Evolutionary conservation across 2,329 filamentous ascomycete genomes (phyloP), one percentile per base, ranked within the genome.

Genomic region (Talaromyces sp.): DNA sequence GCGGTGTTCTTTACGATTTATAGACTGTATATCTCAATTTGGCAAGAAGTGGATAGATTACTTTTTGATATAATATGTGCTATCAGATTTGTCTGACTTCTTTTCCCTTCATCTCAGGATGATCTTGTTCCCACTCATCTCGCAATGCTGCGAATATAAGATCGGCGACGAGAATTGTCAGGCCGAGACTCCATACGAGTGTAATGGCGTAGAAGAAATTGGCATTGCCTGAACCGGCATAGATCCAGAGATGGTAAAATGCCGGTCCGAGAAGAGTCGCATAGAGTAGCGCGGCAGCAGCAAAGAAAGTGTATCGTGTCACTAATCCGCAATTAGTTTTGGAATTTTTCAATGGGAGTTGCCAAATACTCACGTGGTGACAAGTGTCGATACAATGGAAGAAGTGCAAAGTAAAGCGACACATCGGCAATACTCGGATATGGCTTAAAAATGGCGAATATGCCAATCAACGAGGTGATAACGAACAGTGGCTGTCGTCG

Each of bases 161-260:
- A 75, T 99, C 95, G 11, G 91, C 92, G 7, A 98, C 86, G 35
- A 99, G 81, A 67, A 99, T 83, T 43, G 93, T 93, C 70, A 96
- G 84, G 0, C 92, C 95, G 27, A 99, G 77, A 74, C 92, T 96
- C 95, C 95, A 99, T 0, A 99, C 95, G n/a, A 99, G 81, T 0
- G 95, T 99, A 72, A 99, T 98, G 69, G 95, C 95, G 75, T 99
- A 99, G 81, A 99, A 99, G 81, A 99, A 99, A 76, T 99, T 99
- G 66, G 95, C 95, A 73, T 99, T 99, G 33, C 95, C 95, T 64
- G 93, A 97, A 59, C 95, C 95, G 2, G 95, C 95, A 74, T 98
- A 99, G 65, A 99, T 94, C 95, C 95, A 99, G 5, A 99, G 82
- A 75, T 99, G 89, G 76, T 98, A 97, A 75, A 99, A 99, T 0